phyloP scores from a whole-genome alignment of 192 early-diverging fungal genomes.

The Backusella liffmaniae region DNA sequence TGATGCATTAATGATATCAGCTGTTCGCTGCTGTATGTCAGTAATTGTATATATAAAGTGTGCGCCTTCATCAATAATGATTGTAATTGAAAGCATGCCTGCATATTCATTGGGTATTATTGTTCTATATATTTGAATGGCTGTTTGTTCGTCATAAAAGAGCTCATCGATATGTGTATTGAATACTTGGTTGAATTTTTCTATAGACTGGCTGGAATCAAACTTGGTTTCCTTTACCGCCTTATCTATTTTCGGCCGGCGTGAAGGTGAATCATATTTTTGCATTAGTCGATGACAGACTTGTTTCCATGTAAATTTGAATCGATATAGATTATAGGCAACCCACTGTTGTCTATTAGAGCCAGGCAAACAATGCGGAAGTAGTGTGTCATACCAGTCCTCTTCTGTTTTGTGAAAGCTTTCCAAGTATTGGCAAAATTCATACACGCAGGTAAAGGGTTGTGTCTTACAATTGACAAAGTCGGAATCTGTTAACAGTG shows the following conservation, averaged over 20 bases:
- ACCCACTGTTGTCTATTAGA: constrained; percentile 2
- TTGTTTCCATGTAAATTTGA: not conserved
- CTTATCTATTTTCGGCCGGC: not conserved
- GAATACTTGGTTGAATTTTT: not conserved
- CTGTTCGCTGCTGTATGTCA: not conserved
- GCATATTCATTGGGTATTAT: not conserved
- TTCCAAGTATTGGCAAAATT: constrained; percentile 12
- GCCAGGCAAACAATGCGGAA: not conserved
- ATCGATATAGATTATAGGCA: not conserved
- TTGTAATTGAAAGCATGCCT: not conserved
- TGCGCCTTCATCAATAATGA: not conserved
- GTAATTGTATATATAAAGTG: not conserved
- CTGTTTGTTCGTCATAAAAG: not conserved
- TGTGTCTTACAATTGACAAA: not conserved
- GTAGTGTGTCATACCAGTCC: not conserved
- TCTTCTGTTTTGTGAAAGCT: not conserved
- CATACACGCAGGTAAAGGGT: not conserved
- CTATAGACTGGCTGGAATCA: not conserved
- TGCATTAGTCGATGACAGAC: not conserved
- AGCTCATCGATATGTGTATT: not conserved
- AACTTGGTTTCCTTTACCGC: not conserved
- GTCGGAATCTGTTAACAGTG: not conserved
- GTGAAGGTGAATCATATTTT: too few relatives aligned
- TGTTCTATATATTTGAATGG: not conserved
- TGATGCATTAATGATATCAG: not conserved